A percentile compares a stretch with the other conserved stretches of the same genome.
phyloP scores from a whole-genome alignment of 1,139 yeast genomes.

The Candida smagusa region DNA sequence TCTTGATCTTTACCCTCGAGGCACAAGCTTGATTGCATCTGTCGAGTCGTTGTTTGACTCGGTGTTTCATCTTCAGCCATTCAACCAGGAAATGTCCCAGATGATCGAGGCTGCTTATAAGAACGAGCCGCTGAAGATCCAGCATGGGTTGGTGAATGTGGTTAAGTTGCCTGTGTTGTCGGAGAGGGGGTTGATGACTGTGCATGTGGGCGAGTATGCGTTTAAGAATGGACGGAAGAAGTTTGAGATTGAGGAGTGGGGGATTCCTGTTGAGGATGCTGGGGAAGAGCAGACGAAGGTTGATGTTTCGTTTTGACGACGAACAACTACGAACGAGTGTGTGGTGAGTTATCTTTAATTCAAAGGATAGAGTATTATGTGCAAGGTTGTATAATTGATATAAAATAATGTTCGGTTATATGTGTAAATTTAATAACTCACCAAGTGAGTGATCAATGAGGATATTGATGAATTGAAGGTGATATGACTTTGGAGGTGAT shows the following conservation, averaged over 20 bases:
- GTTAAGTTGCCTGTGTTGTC: constrained; percentile 69
- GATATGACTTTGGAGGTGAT: no score
- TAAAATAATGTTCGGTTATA: no score
- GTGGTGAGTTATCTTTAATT: no score
- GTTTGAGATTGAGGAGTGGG: constrained; percentile 89
- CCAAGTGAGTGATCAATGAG: no score
- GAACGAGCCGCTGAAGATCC: constrained; percentile 69
- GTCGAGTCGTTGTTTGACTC: constrained; percentile 66
- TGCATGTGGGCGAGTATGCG: constrained; percentile 73
- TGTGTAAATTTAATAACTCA: no score
- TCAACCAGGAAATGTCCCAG: constrained; percentile 69
- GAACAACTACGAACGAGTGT: background rate
- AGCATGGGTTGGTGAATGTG: constrained; percentile 83
- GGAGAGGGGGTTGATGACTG: constrained; percentile 78
- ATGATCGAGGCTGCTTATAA: constrained; percentile 66
- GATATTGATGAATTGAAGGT: no score
- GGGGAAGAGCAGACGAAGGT: constrained; percentile 26
- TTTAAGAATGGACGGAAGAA: constrained; percentile 80
- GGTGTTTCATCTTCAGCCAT: constrained; percentile 76
- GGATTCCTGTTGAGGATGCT: constrained; percentile 87
- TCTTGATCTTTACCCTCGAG: constrained; percentile 64
- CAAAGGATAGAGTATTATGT: no score
- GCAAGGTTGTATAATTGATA: no score
- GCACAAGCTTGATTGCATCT: constrained; percentile 43
- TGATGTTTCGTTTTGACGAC: constrained; percentile 3